Conservation (phyloP, 495 filamentous ascomycete species). For the Staphylotrichum longicolle region DNA sequence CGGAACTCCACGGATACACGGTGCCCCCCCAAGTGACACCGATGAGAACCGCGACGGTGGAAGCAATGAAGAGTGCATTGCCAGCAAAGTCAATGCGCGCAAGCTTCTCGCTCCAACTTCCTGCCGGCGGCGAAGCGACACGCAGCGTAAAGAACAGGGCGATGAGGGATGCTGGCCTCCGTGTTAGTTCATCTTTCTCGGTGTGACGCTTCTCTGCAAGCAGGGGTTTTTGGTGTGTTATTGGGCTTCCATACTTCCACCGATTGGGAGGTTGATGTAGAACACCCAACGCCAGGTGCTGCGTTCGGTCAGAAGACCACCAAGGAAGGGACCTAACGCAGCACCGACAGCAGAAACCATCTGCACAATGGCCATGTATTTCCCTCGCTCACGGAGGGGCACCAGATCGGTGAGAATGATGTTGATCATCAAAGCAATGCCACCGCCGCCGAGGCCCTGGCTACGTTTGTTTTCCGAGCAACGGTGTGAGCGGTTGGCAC, state of each 20-base stretch:
- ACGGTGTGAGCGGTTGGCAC: background rate
- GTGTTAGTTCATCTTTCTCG: background rate
- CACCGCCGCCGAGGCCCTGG: background rate
- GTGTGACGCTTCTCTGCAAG: background rate
- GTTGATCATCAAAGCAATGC: slow-evolving; percentile 1
- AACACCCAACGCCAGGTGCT: slow-evolving; percentile 10
- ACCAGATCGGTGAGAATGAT: slow-evolving; percentile 2
- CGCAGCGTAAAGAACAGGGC: background rate
- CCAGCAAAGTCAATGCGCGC: background rate
- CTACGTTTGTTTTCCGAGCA: background rate
- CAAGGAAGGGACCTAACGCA: background rate
- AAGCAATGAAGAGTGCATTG: background rate
- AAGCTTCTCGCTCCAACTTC: background rate
- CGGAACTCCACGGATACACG: background rate
- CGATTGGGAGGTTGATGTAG: background rate
- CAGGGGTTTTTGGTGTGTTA: background rate
- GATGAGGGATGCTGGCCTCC: background rate
- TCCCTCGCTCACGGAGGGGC: background rate
- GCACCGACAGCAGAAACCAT: background rate
- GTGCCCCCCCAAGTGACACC: slow-evolving; percentile 1
- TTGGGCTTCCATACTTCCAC: background rate
- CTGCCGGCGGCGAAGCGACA: background rate
- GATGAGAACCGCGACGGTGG: background rate
- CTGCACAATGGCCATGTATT: background rate
- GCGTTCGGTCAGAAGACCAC: background rate